These are phyloP conservation scores for Boletus speciosus DNA, from an alignment of 768 basidiomycete genomes.

Conservation along the genomic window DNA sequence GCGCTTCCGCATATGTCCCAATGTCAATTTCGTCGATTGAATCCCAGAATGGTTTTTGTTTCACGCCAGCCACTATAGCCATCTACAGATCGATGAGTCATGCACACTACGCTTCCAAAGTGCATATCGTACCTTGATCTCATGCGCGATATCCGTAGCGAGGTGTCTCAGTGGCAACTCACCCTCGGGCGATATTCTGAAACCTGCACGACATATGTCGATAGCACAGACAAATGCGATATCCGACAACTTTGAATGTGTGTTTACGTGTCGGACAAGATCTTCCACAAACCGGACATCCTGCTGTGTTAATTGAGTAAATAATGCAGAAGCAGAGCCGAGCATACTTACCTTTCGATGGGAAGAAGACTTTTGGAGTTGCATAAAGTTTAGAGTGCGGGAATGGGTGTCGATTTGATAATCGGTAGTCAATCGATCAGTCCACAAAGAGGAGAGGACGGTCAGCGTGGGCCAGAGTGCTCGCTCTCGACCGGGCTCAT, in stretches of 20 bases:
- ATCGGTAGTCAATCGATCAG: conserved; percentile 65
- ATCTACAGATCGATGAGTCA: conserved; percentile 14
- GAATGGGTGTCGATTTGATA: conserved; percentile 41
- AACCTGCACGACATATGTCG: conserved; percentile 67
- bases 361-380: conserved; percentile 28
- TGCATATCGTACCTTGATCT: conserved; percentile 58
- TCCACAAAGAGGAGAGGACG: conserved; percentile 67
- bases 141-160: conserved; percentile 72
- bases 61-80: conserved; percentile 25
- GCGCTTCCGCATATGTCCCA: conserved; percentile 68
- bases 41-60: conserved; percentile 70
- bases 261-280: conserved; percentile 54
- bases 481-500: conserved; percentile 42
- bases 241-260: conserved; percentile 57
- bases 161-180: conserved; percentile 64
- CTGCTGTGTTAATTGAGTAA: conserved; percentile 25
- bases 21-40: conserved; percentile 67
- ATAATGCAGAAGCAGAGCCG: not conserved
- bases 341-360: conserved; percentile 28
- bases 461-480: conserved; percentile 80
- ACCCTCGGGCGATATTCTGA: conserved; percentile 52
- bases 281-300: conserved; percentile 59
- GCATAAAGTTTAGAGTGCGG: conserved; percentile 29
- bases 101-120: conserved; percentile 17
- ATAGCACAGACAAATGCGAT: conserved; percentile 68